Evolutionary conservation across 805 yeast genomes (phyloP).

Genomic region (Kodamaea kaohsiungensis): DNA sequence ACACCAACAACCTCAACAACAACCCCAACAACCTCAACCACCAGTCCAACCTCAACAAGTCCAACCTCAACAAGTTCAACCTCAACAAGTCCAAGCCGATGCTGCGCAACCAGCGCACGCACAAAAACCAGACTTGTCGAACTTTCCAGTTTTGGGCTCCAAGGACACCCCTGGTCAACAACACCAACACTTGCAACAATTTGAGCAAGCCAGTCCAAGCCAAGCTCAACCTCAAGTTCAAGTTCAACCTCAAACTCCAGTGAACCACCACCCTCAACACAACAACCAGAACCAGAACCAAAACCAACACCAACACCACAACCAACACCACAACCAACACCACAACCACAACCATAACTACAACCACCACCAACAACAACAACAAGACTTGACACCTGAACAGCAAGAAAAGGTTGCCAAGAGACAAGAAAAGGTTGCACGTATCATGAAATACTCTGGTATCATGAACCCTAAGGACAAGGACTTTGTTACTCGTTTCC

Average conservation of each 20-base stretch:
- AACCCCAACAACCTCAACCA: conserved; percentile 14
- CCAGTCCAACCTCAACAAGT: conserved; percentile 12
- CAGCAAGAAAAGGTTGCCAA: conserved; percentile 66
- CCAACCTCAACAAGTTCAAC: conserved; percentile 9
- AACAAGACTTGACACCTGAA: conserved; percentile 59
- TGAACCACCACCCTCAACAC: conserved; percentile 20
- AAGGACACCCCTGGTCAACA: conserved; percentile 28
- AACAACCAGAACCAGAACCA: conserved; percentile 15
- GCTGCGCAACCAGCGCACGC: conserved; percentile 7
- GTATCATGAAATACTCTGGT: conserved; percentile 82
- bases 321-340: conserved; percentile 31
- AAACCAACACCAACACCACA: conserved; percentile 22
- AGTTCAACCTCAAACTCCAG: conserved; percentile 21
- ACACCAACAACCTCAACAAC: conserved; percentile 17
- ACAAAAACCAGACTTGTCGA: conserved; percentile 37
- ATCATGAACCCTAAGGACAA: conserved; percentile 97
- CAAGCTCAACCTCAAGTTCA: conserved; percentile 18
- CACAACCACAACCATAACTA: conserved; percentile 29
- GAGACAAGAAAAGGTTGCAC: conserved; percentile 73
- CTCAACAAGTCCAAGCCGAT: too few species aligned
- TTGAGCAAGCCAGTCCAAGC: neutral
- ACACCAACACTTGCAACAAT: conserved; percentile 14
- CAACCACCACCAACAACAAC: conserved; percentile 18
- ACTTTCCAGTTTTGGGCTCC: conserved; percentile 57
- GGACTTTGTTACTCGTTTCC: conserved; percentile 92